Base-by-base conservation (phyloP, 257 asterid species). In the Fraxinus anomala region DNA sequence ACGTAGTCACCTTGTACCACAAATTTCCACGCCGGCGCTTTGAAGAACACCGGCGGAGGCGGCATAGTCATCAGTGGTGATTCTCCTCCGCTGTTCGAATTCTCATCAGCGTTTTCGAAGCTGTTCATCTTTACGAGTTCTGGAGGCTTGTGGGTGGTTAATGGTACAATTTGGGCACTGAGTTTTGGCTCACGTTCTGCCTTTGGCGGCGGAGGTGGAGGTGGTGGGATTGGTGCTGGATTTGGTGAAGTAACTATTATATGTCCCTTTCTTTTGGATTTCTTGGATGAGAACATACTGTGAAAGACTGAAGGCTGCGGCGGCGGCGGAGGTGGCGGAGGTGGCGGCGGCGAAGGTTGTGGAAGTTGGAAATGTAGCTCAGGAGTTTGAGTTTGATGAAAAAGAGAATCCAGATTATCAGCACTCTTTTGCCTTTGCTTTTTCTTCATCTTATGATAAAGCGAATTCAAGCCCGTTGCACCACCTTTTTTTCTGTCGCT, bases 1-100 rank as follows among this genome's bases (percentile, higher is more conserved):
- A 89, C 94, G 85, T 88, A 95, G 66, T 92, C 99, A 3, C 98
- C 99, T 79, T 89, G 90, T 79, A 95, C 87, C 10, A 87, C 94
- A 28, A 95, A 92, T 78, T 81, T 92, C 99, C 97, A 92, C 5
- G 89, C 89, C 73, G 92, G 88, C 51, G 76, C 85, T 56, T 83
- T 91, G 70, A 81, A 82, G 89, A 88, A 88, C 19, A 91, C 96
- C 0, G 97, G 97, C 0, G 97, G 97, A 0, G 98, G 96, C 0
- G 98, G 93, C 0, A 88, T 88, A 17, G 90, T 88, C 47, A 80
- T 82, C 31, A 85, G 10, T 2, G 95, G 95, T 4, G 94, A 87
- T 49, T 88, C 95, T 26, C 92, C 93, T 54, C 93, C 96, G 85
- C 91, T 85, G 84, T 83, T 89, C 7, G 91, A 67, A 49, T 63